Base-by-base conservation (phyloP, 2,329 filamentous ascomycete genomes). In the Zymoseptoria passerinii region DNA sequence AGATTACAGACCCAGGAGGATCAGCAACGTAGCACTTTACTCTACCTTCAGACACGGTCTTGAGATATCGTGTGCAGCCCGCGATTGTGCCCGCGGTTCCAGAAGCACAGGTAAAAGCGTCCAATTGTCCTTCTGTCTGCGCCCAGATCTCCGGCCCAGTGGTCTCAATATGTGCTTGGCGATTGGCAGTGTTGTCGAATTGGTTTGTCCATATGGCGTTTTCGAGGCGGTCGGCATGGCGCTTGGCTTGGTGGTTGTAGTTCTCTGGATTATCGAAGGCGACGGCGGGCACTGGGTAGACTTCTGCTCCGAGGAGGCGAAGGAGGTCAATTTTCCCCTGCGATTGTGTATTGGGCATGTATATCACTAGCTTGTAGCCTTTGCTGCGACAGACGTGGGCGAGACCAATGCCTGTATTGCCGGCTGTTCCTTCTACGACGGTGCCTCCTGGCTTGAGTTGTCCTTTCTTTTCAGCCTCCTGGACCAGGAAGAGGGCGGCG, bases 171-270 rank as follows among this genome's bases (percentile, higher is more conserved):
- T 99, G 94, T 52, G 94, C 94, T 70, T 89, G 86, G 55, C 94
- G 83, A 76, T 99, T 99, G 55, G 94, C 94, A 55, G 82, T 85
- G 78, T 99, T 99, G 74, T 99, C 94, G 76, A 99, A 99, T 77
- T 99, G 94, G 76, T 99, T 95, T 50, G 94, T 99, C 94, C 94
- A 99, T 13, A 97, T 92, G 8, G 92, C 91, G 68, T 94, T 94
- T 16, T 90, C 86, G 53, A 95, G 76, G 2, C 80, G 74, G 73
- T 94, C 91, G n/a, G 94, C 94, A 75, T 97, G 92, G 49, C 92
- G 80, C 60, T 82, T 83, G 4, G 94, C 94, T 79, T 96, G 92
- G 77, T 97, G 92, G 77, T 99, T 99, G 81, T 97, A 99, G 77
- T 99, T 99, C 50, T 91, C 80, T 16, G 91, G 90, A 78, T 97